Evolutionary conservation across 2,329 filamentous ascomycete genomes (phyloP).

Genomic region (Cordyceps pruinosa): DNA sequence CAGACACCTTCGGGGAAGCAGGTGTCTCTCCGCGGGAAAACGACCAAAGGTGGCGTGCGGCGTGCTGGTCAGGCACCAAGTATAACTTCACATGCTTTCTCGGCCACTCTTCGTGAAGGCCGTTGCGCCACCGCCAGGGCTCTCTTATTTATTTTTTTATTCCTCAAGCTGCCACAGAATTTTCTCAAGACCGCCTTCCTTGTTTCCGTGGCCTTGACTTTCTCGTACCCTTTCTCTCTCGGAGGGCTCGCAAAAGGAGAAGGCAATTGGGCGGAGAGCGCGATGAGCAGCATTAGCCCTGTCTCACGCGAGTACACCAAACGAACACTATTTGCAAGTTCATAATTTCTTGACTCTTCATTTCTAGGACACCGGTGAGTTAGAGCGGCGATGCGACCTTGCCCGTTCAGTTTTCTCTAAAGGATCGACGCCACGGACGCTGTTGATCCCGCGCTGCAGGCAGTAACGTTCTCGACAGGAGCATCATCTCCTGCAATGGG

Average conservation of each 20-base stretch:
- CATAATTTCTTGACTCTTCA: neutral
- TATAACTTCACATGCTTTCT: slow-evolving; percentile 4
- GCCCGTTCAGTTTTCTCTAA: neutral
- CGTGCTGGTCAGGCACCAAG: slow-evolving; percentile 1
- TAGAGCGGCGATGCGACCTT: slow-evolving; percentile 1
- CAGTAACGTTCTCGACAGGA: no score
- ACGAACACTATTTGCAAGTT: no score
- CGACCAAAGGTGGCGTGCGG: neutral
- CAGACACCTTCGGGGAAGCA: neutral
- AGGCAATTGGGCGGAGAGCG: no score
- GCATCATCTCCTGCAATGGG: no score
- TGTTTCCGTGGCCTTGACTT: no score
- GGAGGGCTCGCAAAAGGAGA: no score
- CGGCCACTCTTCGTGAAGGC: neutral
- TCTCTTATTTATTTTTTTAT: neutral
- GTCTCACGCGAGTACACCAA: no score
- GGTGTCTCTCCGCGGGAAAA: neutral
- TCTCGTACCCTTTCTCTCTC: no score
- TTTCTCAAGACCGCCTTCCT: neutral
- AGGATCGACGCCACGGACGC: no score
- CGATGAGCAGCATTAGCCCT: no score
- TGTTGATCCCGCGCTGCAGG: no score
- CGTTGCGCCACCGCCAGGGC: neutral
- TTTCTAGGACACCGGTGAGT: neutral
- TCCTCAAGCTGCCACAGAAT: neutral